Base-by-base conservation (phyloP, 2,329 filamentous ascomycete genomes). In the Fusarium subtropicale region DNA sequence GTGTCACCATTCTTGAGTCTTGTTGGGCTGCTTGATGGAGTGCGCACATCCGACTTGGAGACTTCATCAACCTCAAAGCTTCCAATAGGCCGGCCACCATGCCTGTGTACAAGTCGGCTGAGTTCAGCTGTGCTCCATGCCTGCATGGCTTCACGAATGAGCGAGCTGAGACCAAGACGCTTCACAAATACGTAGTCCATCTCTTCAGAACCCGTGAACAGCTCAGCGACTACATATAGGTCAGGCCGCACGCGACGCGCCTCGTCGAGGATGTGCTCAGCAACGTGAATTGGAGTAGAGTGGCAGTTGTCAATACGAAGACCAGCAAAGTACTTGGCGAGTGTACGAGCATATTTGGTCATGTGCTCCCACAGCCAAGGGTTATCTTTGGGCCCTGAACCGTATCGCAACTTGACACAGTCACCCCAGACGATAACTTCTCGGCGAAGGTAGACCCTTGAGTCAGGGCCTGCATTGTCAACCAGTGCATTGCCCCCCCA, bases 351-450 rank as follows among this genome's bases (percentile, higher is more conserved):
- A 78, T 99, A 99, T 72, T 91, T 89, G 38, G 92, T 92, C 94
- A 99, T 99, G 78, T 93, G 93, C 11, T 97, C 90, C 96, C 96
- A 99, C 11, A 99, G 84, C 83, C 90, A 99, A 0, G 96, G 95
- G 74, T 91, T 98, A 77, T 98, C 96, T 55, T 94, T 81, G 0
- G 91, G 92, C 1, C 89, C 85, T 28, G 83, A 86, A 34, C 96
- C 96, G 76, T 98, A 99, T 20, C 96, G 90, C 55, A 99, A 86
- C 83, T 99, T 99, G 67, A 98, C 96, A 77, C 97, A 99, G 77
- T 99, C 96, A 16, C 95, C 94, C 96, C 96, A 99, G 31, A 97
- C 92, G 71, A 99, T 98, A 64, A 99, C 93, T 79, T 99, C 94
- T 71, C 96, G 89, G 54, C 93, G 89, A n/a, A 99, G 86, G 76